phyloP scores from a whole-genome alignment of 2,329 filamentous ascomycete genomes.

The Colletotrichum endophyticum region DNA sequence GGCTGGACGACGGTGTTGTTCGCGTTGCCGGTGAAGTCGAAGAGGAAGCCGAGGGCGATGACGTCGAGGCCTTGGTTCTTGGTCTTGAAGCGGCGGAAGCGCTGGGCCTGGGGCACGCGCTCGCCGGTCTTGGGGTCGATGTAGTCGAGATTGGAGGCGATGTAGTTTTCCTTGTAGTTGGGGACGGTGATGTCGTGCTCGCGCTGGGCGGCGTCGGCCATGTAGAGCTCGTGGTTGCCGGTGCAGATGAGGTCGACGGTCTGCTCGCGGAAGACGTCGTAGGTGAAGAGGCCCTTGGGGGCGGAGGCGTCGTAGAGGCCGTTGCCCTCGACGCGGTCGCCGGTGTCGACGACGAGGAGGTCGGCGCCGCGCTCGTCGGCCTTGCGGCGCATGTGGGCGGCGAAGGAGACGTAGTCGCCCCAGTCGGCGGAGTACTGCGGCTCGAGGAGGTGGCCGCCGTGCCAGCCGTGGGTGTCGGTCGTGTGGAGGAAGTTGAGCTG shows the following conservation, averaged over 20 bases:
- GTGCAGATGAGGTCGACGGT: slow-evolving; percentile 83
- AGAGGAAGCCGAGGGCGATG: slow-evolving; percentile 91
- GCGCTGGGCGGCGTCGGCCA: slow-evolving; percentile 74
- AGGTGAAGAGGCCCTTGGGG: slow-evolving; percentile 88
- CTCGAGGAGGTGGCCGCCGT: slow-evolving; percentile 92
- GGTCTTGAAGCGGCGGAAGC: slow-evolving; percentile 89
- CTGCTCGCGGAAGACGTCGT: slow-evolving; percentile 85
- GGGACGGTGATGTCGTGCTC: slow-evolving; percentile 84
- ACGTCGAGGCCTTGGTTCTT: slow-evolving; percentile 86
- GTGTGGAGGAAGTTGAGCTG: slow-evolving; percentile 97
- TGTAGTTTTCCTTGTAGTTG: slow-evolving; percentile 79
- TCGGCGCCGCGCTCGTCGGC: slow-evolving; percentile 83
- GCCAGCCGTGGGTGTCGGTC: slow-evolving; percentile 96
- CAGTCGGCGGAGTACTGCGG: slow-evolving; percentile 94
- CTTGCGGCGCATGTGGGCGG: slow-evolving; percentile 77
- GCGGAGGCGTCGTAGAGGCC: slow-evolving; percentile 89
- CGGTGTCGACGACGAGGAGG: slow-evolving; percentile 92
- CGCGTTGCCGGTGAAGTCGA: slow-evolving; percentile 88
- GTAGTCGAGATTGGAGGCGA: slow-evolving; percentile 94
- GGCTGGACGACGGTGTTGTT: slow-evolving; percentile 88
- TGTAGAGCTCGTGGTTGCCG: slow-evolving; percentile 96
- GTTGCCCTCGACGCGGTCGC: slow-evolving; percentile 92
- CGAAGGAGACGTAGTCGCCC: slow-evolving; percentile 97
- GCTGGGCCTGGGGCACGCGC: slow-evolving; percentile 75
- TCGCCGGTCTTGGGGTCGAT: slow-evolving; percentile 74